Evolutionary conservation across 192 early-diverging fungal genomes (phyloP).

Genomic region (Spizellomyces sp.): DNA sequence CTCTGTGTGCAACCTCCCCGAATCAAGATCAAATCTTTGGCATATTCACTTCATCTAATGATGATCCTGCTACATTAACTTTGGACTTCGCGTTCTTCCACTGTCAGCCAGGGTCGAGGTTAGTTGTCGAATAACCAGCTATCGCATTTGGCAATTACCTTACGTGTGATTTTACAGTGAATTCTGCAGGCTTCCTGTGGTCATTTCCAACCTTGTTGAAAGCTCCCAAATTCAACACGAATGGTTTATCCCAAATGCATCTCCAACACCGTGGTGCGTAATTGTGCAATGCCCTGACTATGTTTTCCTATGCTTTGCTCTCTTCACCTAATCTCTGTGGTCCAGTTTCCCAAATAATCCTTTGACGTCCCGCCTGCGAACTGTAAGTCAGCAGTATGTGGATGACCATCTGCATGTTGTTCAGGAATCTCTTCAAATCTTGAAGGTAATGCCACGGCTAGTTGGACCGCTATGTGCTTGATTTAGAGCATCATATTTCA

Average conservation of each 20-base stretch:
- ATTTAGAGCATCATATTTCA: too few species aligned
- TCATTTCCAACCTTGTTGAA: constrained; percentile 15
- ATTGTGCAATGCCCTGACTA: too few species aligned
- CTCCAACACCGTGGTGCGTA: too few species aligned
- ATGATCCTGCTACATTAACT: constrained; percentile 2
- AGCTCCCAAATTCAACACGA: constrained; percentile 23
- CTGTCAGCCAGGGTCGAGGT: not conserved
- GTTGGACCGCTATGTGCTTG: too few species aligned
- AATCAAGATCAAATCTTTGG: not conserved
- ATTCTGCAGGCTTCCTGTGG: not conserved
- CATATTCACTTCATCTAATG: constrained; percentile 16
- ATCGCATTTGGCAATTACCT: not conserved
- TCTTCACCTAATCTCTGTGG: too few species aligned
- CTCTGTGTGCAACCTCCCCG: not conserved
- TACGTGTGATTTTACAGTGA: not conserved
- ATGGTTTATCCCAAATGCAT: constrained; percentile 12
- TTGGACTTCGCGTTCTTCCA: constrained; percentile 19
- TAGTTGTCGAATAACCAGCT: not conserved
- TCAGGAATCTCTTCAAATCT: too few species aligned
- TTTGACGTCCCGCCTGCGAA: too few species aligned
- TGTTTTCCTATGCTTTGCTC: too few species aligned
- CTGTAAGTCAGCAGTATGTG: not conserved
- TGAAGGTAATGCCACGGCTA: too few species aligned
- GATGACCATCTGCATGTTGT: not conserved
- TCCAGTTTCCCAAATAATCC: too few species aligned